Evolutionary conservation across 1,284 basidiomycete species (phyloP).

Genomic region (Boletellus deceptivus): DNA sequence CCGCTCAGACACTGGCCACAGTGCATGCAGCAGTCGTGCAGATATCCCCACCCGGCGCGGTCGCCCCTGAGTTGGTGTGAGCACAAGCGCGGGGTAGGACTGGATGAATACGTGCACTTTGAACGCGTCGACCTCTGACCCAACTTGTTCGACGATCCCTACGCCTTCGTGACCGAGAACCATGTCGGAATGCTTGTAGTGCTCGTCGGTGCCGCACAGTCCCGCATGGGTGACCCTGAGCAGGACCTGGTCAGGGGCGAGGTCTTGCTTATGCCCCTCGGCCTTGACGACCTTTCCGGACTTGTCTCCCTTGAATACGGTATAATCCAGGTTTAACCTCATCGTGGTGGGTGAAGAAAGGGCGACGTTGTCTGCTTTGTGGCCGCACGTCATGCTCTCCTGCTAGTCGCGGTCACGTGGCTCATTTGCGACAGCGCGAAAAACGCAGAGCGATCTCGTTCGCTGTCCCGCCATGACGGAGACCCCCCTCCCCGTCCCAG

Average conservation of each 20-base stretch:
- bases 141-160: slow-evolving; percentile 32
- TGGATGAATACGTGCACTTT: slow-evolving; percentile 22
- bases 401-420: too few species aligned
- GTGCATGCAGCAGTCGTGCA: slow-evolving; percentile 27
- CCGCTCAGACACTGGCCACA: slow-evolving; percentile 31
- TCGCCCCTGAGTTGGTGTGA: slow-evolving; percentile 23
- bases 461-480: too few species aligned
- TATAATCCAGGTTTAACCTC: slow-evolving; percentile 27
- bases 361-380: too few species aligned
- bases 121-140: slow-evolving; percentile 30
- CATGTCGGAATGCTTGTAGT: slow-evolving; percentile 31
- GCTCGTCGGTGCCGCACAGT: slow-evolving; percentile 51
- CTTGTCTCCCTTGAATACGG: slow-evolving; percentile 27
- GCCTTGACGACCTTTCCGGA: slow-evolving; percentile 20
- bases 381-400: too few species aligned
- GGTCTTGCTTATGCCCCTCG: slow-evolving; percentile 11
- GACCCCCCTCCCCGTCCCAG: slow-evolving; percentile 30
- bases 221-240: slow-evolving; percentile 42
- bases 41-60: slow-evolving; percentile 33
- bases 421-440: too few species aligned
- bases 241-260: slow-evolving; percentile 34
- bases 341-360: slow-evolving; percentile 4
- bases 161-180: slow-evolving; percentile 40
- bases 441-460: too few species aligned
- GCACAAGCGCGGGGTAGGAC: background rate